Percentiles rank a stretch among this genome's conserved stretches.
phyloP scores from a whole-genome alignment of 305 asterid genomes.

The Vinca major region DNA sequence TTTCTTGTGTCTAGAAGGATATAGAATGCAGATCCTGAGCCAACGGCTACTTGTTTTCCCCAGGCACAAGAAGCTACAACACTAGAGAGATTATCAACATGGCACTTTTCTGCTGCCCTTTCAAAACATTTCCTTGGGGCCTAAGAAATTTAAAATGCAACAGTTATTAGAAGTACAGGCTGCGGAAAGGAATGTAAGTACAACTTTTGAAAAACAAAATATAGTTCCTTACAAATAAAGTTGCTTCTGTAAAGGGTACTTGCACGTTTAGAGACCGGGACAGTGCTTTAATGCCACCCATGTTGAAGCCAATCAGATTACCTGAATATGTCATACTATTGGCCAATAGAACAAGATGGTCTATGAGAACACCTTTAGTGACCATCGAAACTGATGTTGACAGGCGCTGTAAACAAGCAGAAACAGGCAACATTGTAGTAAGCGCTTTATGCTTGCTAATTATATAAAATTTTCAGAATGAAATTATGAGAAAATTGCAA shows the following conservation, averaged over 20 bases:
- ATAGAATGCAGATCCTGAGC: constrained; percentile 92
- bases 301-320: constrained; percentile 74
- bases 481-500: not conserved
- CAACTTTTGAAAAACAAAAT: constrained; percentile 12
- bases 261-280: constrained; percentile 67
- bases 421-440: not conserved
- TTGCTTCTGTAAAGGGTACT: constrained; percentile 88
- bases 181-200: constrained; percentile 11
- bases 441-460: not conserved
- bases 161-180: constrained; percentile 9
- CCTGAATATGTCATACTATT: constrained; percentile 96
- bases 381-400: constrained; percentile 93
- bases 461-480: not conserved
- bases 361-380: constrained; percentile 93
- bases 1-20: constrained; percentile 81
- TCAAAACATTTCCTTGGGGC: constrained; percentile 94
- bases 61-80: constrained; percentile 95
- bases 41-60: constrained; percentile 93
- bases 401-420: constrained; percentile 50
- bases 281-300: constrained; percentile 86
- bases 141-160: constrained; percentile 28
- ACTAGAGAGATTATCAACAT: constrained; percentile 71
- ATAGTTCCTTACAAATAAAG: constrained; percentile 59
- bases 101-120: constrained; percentile 92
- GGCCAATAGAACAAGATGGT: constrained; percentile 79